Evolutionary conservation across 2,329 filamentous ascomycete species (phyloP).

Genomic region (Helotiales sp.): DNA sequence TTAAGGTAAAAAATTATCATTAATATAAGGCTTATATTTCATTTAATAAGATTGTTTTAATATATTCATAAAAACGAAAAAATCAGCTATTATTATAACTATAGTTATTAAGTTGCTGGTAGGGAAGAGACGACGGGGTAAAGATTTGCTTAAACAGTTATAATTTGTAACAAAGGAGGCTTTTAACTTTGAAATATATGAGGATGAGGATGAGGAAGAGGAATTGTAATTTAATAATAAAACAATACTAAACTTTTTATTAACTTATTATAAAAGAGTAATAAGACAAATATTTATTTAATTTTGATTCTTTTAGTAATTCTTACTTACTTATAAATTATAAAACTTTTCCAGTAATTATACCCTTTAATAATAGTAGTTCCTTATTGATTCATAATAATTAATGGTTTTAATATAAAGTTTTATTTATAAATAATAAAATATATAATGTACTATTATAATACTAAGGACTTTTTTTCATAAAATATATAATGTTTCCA

Average conservation of each 20-base stretch:
- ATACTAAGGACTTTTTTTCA: background rate
- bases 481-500: background rate
- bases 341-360: background rate
- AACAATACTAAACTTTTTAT: background rate
- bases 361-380: background rate
- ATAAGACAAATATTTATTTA: background rate
- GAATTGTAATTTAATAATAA: background rate
- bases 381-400: background rate
- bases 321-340: background rate
- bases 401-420: background rate
- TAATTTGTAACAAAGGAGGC: background rate
- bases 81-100: slow-evolving; percentile 1
- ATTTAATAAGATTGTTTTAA: background rate
- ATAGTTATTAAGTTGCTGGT: background rate
- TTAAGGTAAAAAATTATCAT: background rate
- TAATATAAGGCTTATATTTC: background rate
- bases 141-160: background rate
- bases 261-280: background rate
- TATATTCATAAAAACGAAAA: background rate
- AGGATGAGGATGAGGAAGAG: slow-evolving; percentile 8
- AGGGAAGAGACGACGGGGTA: slow-evolving; percentile 1
- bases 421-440: background rate
- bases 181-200: background rate
- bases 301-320: background rate
- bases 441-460: background rate